A percentile compares a stretch with the other conserved stretches of the same genome.
Evolutionary conservation across 345 rosid species (phyloP).

Genomic region (Limnanthes douglasii): DNA sequence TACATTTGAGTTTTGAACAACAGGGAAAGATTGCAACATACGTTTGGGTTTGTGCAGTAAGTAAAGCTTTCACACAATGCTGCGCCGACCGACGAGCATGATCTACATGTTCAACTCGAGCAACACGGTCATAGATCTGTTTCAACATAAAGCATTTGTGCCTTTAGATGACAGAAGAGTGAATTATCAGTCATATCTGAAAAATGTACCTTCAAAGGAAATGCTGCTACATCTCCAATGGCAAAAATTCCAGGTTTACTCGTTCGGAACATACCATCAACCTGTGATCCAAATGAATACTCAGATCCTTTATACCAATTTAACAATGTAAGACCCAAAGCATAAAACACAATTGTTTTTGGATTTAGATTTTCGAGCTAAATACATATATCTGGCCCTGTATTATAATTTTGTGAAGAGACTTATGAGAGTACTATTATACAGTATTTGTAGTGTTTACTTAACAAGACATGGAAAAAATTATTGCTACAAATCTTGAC

Average conservation of each 20-base stretch:
- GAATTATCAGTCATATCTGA: constrained; percentile 6
- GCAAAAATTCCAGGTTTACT: constrained; percentile 82
- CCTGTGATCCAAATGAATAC: constrained; percentile 26
- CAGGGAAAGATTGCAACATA: constrained; percentile 13
- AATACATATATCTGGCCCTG: too few relatives aligned
- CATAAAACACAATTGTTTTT: too few relatives aligned
- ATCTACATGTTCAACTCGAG: constrained; percentile 94
- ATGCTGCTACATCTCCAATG: constrained; percentile 96
- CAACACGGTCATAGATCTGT: constrained; percentile 70
- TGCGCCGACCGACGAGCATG: constrained; percentile 90
- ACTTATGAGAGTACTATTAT: too few relatives aligned
- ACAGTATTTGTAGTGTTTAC: too few relatives aligned
- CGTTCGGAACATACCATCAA: constrained; percentile 75
- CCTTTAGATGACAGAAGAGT: constrained; percentile 6
- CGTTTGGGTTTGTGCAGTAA: constrained; percentile 60
- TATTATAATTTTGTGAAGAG: too few relatives aligned
- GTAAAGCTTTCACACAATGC: constrained; percentile 65
- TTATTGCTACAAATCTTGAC: too few relatives aligned
- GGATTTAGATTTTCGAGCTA: too few relatives aligned
- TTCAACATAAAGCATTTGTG: constrained; percentile 5
- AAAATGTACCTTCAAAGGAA: constrained; percentile 65
- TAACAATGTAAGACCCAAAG: not conserved
- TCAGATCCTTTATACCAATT: not conserved
- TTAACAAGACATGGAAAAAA: too few relatives aligned
- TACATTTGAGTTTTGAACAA: not conserved